These are phyloP conservation scores for Mucor racemosus DNA, from an alignment of 371 early-diverging fungal species.

Conservation along the genomic window DNA sequence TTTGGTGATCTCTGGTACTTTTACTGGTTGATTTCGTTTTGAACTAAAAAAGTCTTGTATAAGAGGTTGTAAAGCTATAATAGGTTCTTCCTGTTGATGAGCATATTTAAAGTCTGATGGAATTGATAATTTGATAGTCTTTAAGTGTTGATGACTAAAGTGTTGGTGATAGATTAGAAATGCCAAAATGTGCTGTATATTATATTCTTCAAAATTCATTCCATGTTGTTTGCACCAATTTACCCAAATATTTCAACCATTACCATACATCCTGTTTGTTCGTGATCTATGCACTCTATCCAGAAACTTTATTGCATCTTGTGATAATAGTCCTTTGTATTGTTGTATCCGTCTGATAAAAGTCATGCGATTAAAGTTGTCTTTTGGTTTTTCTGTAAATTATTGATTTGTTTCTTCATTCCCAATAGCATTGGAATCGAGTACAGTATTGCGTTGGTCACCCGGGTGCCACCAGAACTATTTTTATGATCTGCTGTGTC, in stretches of 20 bases:
- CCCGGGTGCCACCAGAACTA: constrained; percentile 30
- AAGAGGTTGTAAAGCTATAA: background rate
- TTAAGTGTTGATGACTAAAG: background rate
- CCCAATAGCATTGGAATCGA: constrained; percentile 22
- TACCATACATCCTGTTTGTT: constrained; percentile 19
- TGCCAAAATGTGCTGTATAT: background rate
- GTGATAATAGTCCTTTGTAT: constrained; percentile 14
- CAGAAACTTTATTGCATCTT: background rate
- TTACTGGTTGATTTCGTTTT: too few species aligned
- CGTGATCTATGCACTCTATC: background rate
- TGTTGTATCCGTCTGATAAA: constrained; percentile 19
- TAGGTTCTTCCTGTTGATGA: constrained; percentile 1
- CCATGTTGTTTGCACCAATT: too few species aligned
- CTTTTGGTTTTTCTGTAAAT: too few species aligned
- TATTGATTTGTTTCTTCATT: background rate
- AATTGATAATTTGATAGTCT: constrained; percentile 13
- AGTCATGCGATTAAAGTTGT: constrained; percentile 30
- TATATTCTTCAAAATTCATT: constrained; percentile 4
- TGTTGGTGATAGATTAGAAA: background rate
- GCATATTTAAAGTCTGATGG: constrained; percentile 1
- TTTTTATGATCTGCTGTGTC: constrained; percentile 8
- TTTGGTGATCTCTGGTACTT: too few species aligned
- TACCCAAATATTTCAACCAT: too few species aligned
- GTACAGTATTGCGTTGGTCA: constrained; percentile 36
- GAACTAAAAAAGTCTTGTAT: constrained; percentile 15